A percentile compares a stretch with the other conserved stretches of the same genome.
Conservation (phyloP, 805 yeast species). For the Wickerhamiella occidentalis region DNA sequence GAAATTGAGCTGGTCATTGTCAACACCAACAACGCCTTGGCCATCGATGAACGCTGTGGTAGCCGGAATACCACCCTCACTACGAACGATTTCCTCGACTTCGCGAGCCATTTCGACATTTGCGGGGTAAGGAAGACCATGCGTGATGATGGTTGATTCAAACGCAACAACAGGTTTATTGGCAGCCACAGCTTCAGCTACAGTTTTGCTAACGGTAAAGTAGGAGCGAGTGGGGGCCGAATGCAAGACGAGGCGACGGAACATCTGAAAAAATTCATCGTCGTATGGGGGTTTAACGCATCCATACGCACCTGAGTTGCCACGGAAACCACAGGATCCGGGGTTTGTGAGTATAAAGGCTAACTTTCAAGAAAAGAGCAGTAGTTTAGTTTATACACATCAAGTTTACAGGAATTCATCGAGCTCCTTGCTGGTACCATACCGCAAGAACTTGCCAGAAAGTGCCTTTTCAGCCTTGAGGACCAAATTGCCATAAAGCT, state of each 20-base stretch:
- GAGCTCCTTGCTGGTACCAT: conserved; percentile 23
- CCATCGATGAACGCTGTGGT: conserved; percentile 73
- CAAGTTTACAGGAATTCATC: neutral
- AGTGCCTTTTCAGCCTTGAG: conserved; percentile 45
- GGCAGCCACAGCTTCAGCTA: conserved; percentile 47
- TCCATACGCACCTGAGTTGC: neutral
- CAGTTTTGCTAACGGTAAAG: conserved; percentile 32
- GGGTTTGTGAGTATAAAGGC: too few relatives aligned
- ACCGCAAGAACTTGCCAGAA: conserved; percentile 60
- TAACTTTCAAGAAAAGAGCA: too few relatives aligned
- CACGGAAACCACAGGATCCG: neutral
- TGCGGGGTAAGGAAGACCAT: conserved; percentile 74
- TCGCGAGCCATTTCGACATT: conserved; percentile 59
- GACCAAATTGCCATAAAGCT: conserved; percentile 55
- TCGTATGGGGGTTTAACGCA: too few relatives aligned
- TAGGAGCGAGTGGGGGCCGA: neutral
- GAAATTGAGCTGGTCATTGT: conserved; percentile 35
- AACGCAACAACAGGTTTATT: conserved; percentile 66
- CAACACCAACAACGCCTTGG: conserved; percentile 55
- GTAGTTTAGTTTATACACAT: too few relatives aligned
- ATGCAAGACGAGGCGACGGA: neutral
- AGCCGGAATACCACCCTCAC: conserved; percentile 66
- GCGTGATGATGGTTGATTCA: conserved; percentile 84
- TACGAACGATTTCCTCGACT: conserved; percentile 55
- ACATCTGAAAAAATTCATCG: neutral